These are phyloP conservation scores for Terfezia claveryi DNA, from an alignment of 495 filamentous ascomycete genomes.

Conservation along the genomic window DNA sequence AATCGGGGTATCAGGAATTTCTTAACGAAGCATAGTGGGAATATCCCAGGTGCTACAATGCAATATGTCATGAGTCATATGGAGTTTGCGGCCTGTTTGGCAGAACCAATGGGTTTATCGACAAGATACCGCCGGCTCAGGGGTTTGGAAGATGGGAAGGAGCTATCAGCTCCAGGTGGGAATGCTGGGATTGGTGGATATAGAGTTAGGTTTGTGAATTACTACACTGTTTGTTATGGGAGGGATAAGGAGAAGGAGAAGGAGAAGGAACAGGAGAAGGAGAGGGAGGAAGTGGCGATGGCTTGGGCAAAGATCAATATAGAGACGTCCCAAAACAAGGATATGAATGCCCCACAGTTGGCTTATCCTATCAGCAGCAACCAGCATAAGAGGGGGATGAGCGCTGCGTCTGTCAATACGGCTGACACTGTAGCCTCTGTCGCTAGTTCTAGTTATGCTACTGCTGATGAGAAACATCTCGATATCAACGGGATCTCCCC, in stretches of 20 bases:
- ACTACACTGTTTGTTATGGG: conserved; percentile 70
- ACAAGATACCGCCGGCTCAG: conserved; percentile 44
- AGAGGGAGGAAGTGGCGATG: neutral
- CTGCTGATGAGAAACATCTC: neutral
- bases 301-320: neutral
- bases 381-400: neutral
- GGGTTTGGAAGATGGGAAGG: conserved; percentile 43
- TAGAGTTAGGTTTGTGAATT: conserved; percentile 62
- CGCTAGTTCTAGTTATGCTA: neutral
- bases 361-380: neutral
- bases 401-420: neutral
- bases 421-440: neutral
- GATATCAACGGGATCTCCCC: neutral
- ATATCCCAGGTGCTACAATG: conserved; percentile 43
- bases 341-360: neutral
- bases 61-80: conserved; percentile 57
- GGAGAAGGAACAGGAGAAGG: conserved; percentile 28
- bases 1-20: conserved; percentile 30
- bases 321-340: neutral
- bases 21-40: conserved; percentile 49
- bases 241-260: conserved; percentile 5
- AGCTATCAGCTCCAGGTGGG: conserved; percentile 11
- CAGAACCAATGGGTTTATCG: conserved; percentile 49
- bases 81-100: conserved; percentile 61
- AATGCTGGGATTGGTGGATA: conserved; percentile 2